Percentiles rank a stretch among this genome's conserved stretches.
These are phyloP conservation scores for Penicillium sp. DNA, from an alignment of 2,329 filamentous ascomycete species.

Conservation along the genomic window DNA sequence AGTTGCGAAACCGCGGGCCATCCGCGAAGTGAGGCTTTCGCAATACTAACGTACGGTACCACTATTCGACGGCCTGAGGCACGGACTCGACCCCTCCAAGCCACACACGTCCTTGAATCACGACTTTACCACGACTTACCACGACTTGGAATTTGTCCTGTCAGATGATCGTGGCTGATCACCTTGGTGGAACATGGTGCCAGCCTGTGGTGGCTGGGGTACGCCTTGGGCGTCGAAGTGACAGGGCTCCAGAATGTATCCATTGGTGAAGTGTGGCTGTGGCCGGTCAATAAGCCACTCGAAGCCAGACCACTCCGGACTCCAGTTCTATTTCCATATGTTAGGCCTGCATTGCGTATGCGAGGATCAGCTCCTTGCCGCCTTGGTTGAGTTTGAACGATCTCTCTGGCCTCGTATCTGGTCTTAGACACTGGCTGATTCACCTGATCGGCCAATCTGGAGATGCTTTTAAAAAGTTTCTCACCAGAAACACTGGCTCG, in stretches of 20 bases:
- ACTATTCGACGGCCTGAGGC: background rate
- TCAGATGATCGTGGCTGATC: background rate
- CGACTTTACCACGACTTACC: background rate
- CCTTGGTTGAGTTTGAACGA: background rate
- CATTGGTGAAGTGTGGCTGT: background rate
- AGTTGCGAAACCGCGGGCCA: slow-evolving; percentile 8
- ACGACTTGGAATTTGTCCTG: background rate
- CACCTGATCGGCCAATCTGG: background rate
- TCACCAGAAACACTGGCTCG: too few species aligned
- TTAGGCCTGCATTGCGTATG: background rate
- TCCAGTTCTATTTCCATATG: background rate
- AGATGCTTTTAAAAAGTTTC: too few species aligned
- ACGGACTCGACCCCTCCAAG: background rate
- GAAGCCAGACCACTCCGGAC: background rate
- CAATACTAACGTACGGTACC: background rate
- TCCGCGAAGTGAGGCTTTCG: too few species aligned
- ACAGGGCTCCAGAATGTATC: background rate
- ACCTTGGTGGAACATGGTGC: background rate
- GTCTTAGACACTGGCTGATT: background rate
- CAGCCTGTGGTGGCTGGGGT: background rate
- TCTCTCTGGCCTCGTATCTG: background rate
- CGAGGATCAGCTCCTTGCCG: background rate
- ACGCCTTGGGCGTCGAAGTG: background rate
- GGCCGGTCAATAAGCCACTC: background rate
- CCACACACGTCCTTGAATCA: slow-evolving; percentile 1